Evolutionary conservation across 805 yeast species (phyloP), one percentile per base, ranked within the genome.

Genomic region (Schwanniomyces polymorphus): DNA sequence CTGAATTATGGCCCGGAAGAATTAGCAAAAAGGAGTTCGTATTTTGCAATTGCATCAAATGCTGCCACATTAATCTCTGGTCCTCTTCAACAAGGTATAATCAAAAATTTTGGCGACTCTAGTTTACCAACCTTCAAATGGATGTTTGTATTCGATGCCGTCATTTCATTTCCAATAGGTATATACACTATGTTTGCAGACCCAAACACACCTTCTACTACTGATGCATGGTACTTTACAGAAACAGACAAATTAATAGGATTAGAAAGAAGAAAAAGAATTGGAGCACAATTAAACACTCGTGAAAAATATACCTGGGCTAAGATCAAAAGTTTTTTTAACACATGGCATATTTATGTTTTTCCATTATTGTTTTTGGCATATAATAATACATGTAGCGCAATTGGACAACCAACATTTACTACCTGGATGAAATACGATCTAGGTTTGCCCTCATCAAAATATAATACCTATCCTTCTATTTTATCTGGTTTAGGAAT

Each of bases 331-430:
- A 44, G 68, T 1, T 72, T 70, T 52, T 76, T 76, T 61, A 64
- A 52, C 47, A 73, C 80, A 4, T 78, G 82, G 82, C 82, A 78
- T 58, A 62, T 73, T 18, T 71, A 56, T 39, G 70, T 74, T 14
- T 76, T 76, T 54, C 80, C 80, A 23, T 44, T 67, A 2, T 33
- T 70, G 28, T 70, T 70, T 48, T 61, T 68, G 50, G 63, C 69
- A 8, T 70, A 65, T 52, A 70, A 70, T 50, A 70, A 70, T 47
- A 34, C 64, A 3, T 57, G 70, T 53, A 45, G 62, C 23, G 72
- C 75, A 1, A 55, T 28, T 21, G 8, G 52, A 1, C 75, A 70
- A 48, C 75, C 75, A 9, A 67, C 75, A 0, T 68, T 69, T 45
- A 60, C 65, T 35, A 60, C 69, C 1, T 70, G 72, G 70, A 63